Evolutionary conservation across 2,329 filamentous ascomycete genomes (phyloP), one percentile per base, ranked within the genome.

Genomic region (Apiospora saccharicola): DNA sequence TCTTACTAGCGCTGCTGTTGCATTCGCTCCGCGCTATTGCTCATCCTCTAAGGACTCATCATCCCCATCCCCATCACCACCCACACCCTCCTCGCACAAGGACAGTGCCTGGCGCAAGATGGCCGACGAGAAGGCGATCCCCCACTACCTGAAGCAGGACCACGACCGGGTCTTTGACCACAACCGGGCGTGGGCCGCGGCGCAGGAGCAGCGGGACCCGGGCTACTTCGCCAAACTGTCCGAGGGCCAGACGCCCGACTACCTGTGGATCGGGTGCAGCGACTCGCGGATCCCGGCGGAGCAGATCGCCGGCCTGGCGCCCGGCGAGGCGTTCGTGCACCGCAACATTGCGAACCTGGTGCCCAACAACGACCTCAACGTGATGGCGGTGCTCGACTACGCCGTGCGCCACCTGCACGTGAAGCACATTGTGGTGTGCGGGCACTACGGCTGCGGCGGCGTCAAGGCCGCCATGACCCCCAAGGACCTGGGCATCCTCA

Each of bases 261-360:
- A 93, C 82, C 88, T 94, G 71, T 98, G 94, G 94, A 94, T 98
- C 79, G 95, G 95, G 68, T 98, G 95, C 87, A 92, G 92, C 82
- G 95, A 98, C 86, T 94, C 92, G 53, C 93, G 95, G 76, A 94
- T 96, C 80, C 95, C 95, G n/a, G 95, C 96, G 78, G 96, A 95
- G 79, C 93, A 93, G 79, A 91, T 98, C 81, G 91, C 94, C 67
- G 92, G 93, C 76, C 89, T 96, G 72, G 87, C 93, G 79, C 94
- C 95, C n/a, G 95, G 95, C 77, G 94, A 98, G 83, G 92, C 96
- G 78, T 98, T 98, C 82, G 92, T 97, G 76, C 94, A 97, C 87
- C 93, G 95, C 83, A 98, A 98, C 86, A 97, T 98, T 82, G 95
- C 94, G 84, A 98, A 98, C 86, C 88, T 97, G 75, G 88, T 97